These are phyloP conservation scores for Fennellomyces sp. DNA, from an alignment of 371 early-diverging fungal species.

Conservation along the genomic window DNA sequence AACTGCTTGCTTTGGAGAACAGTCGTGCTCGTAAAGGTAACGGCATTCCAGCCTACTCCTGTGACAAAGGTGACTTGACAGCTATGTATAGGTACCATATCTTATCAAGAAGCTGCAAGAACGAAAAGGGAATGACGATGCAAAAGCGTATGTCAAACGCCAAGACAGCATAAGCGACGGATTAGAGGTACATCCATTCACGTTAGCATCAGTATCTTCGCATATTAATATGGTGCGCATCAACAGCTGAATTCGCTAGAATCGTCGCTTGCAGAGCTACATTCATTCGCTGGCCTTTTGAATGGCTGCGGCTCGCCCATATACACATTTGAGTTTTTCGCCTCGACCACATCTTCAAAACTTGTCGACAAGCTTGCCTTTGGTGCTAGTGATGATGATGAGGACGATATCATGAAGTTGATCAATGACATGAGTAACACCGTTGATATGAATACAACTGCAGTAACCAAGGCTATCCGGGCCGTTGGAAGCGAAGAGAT, in stretches of 20 bases:
- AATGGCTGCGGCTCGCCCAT: constrained; percentile 44
- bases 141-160: background rate
- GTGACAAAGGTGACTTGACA: background rate
- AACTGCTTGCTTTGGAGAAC: constrained; percentile 45
- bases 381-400: constrained; percentile 27
- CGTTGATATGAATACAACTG: constrained; percentile 28
- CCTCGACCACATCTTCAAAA: constrained; percentile 26
- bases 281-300: constrained; percentile 46
- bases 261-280: constrained; percentile 39
- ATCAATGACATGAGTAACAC: constrained; percentile 36
- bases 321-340: constrained; percentile 30
- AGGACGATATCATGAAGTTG: constrained; percentile 45
- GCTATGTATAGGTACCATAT: background rate
- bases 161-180: background rate
- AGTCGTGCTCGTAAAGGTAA: constrained; percentile 49
- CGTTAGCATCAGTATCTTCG: background rate
- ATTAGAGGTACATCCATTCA: background rate
- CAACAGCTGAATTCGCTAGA: constrained; percentile 39
- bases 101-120: background rate
- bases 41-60: background rate
- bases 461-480: constrained; percentile 33
- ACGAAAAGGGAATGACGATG: background rate
- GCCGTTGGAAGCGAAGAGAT: constrained; percentile 33
- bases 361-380: constrained; percentile 26
- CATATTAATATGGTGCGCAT: background rate